Evolutionary conservation across 1,284 basidiomycete species (phyloP), one percentile per base, ranked within the genome.

Genomic region (Naganishia sp.): DNA sequence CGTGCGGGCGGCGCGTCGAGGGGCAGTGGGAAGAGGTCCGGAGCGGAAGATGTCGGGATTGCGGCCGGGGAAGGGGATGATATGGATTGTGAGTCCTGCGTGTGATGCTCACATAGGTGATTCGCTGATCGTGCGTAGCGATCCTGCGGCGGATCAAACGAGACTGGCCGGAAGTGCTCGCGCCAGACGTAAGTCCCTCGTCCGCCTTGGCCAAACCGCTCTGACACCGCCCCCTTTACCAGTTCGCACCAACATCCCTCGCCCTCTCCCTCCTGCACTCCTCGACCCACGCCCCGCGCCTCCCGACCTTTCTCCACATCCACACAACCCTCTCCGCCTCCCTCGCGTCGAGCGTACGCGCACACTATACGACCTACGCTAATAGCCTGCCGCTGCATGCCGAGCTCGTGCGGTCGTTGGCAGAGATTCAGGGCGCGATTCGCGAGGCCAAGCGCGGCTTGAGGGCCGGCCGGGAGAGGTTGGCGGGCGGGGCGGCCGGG

Each of bases 241-340:
- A 93, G 90, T 97, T 96, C 80, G 94, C 94, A 74, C 88, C 89
- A 32, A 92, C 95, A 35, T 90, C 94, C 71, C 84, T 96, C 47
- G 92, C 93, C 6, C 83, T 97, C 28, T 88, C 91, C 72, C 83
- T 97, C 5, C 81, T 97, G 15, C 49, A 60, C 23, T 5, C 32
- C 89, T 93, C 67, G n/a, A 15, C 54, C 4, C 0, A 53, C 57
- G 41, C 70, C 69, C 46, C 56, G 6, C 67, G 73, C 17, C 70
- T 80, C 9, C 50, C 68, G 1, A 64, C 71, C 11, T 81, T 80
- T 67, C 67, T 77, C 15, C 63, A 69, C 11, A 69, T 77, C 3
- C 77, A 79, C 58, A 69, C 72, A 13, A 68, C 71, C 13, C 70
- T 79, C n/a, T 77, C 76, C 1, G 52, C 70, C 0, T 73, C 76